A percentile compares a stretch with the other conserved stretches of the same genome.
Evolutionary conservation across 139 green algal species (phyloP).

Genomic region (Chlorella sp.): DNA sequence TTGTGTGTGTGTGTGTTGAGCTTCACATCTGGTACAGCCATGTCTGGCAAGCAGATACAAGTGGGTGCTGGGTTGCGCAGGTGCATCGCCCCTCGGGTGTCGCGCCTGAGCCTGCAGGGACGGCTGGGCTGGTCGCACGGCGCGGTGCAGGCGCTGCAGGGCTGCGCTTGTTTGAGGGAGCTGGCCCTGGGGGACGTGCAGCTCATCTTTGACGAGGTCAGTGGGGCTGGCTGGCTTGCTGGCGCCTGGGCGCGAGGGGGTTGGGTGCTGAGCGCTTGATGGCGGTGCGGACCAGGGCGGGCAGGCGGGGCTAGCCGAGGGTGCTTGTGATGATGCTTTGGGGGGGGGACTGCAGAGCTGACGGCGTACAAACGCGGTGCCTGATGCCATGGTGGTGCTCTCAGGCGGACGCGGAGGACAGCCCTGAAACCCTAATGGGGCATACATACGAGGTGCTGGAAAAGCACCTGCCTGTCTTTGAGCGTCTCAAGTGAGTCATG

Average conservation of each 20-base stretch:
- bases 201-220: conserved; percentile 3
- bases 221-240: neutral
- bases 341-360: neutral
- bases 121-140: neutral
- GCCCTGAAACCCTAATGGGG: conserved; percentile 11
- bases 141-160: neutral
- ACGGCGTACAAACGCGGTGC: neutral
- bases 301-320: neutral
- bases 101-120: neutral
- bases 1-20: neutral
- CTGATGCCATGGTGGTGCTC: too few species aligned
- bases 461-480: neutral
- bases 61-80: too few species aligned
- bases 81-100: too few species aligned
- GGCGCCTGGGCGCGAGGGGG: neutral
- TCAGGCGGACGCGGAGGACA: conserved; percentile 10
- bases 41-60: too few species aligned
- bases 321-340: neutral
- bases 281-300: neutral
- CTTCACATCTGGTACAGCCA: neutral
- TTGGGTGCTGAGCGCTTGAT: neutral
- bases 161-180: neutral
- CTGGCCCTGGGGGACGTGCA: neutral
- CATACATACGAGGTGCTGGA: conserved; percentile 1
- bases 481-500: neutral